phyloP scores from a whole-genome alignment of 1,139 yeast species.

The Debaryomycetaceae sp. region DNA sequence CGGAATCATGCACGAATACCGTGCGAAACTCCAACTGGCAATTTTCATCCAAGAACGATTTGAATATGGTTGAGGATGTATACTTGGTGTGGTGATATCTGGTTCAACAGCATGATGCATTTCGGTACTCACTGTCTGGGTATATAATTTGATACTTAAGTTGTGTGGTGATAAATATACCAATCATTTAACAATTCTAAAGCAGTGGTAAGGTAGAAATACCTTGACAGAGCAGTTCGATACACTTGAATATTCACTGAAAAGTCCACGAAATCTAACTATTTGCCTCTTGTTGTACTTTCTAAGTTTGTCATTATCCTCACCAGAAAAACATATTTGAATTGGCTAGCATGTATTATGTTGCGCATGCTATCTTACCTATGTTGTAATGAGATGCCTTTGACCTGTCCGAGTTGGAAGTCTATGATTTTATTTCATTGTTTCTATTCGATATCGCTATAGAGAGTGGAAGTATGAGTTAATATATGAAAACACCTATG shows the following conservation, averaged over 20 bases:
- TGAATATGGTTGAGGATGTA: slow-evolving; percentile 8
- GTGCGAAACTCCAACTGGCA: slow-evolving; percentile 7
- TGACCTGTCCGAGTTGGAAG: too few relatives aligned
- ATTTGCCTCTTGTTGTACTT: too few relatives aligned
- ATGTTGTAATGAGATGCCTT: too few relatives aligned
- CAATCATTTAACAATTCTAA: neutral
- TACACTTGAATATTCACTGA: too few relatives aligned
- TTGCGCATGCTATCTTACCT: too few relatives aligned
- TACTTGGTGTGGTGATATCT: slow-evolving; percentile 3
- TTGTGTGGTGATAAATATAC: neutral
- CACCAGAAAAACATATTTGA: too few relatives aligned
- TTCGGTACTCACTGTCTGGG: neutral
- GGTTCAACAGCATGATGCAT: neutral
- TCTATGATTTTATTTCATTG: too few relatives aligned
- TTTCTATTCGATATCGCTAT: too few relatives aligned
- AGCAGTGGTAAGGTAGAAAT: neutral
- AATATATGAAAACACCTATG: neutral
- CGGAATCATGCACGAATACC: slow-evolving; percentile 2
- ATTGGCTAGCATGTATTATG: too few relatives aligned
- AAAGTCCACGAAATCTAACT: too few relatives aligned
- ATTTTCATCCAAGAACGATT: slow-evolving; percentile 6
- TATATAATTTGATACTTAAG: neutral
- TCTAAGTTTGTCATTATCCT: too few relatives aligned
- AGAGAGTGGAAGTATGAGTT: neutral
- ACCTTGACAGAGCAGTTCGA: too few relatives aligned